Conservation (phyloP, 306 rosid genomes). For the Cyclanthera cordifolia region DNA sequence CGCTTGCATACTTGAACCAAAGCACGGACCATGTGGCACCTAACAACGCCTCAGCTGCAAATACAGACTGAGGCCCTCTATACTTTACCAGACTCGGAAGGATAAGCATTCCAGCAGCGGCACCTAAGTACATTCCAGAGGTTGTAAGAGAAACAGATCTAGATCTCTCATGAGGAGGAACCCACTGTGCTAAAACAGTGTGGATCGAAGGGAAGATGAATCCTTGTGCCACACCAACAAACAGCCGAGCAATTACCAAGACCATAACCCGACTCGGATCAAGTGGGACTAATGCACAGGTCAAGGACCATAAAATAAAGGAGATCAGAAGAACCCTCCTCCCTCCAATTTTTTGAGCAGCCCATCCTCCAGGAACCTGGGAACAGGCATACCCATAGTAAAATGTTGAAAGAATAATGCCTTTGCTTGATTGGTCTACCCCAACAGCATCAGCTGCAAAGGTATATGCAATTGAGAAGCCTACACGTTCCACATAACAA, state of each 20-base stretch:
- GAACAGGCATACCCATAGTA: slow-evolving; percentile 95
- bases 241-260: slow-evolving; percentile 66
- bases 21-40: slow-evolving; percentile 74
- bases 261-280: slow-evolving; percentile 48
- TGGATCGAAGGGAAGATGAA: slow-evolving; percentile 93
- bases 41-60: slow-evolving; percentile 61
- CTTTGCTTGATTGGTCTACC: slow-evolving; percentile 71
- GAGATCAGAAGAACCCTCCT: slow-evolving; percentile 73
- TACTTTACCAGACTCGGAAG: slow-evolving; percentile 73
- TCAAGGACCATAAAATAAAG: slow-evolving; percentile 69
- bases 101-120: slow-evolving; percentile 75
- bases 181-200: slow-evolving; percentile 97
- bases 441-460: slow-evolving; percentile 71
- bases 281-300: slow-evolving; percentile 70
- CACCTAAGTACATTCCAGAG: slow-evolving; percentile 92
- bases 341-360: slow-evolving; percentile 82
- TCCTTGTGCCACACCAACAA: slow-evolving; percentile 91
- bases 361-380: slow-evolving; percentile 96
- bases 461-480: slow-evolving; percentile 88
- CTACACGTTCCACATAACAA: slow-evolving; percentile 85
- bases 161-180: slow-evolving; percentile 92
- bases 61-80: slow-evolving; percentile 78
- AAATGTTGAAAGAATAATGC: slow-evolving; percentile 73
- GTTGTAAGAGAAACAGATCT: slow-evolving; percentile 91
- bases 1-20: slow-evolving; percentile 67